A percentile compares a stretch with the other conserved stretches of the same genome.
phyloP scores from a whole-genome alignment of 179 eudicot genomes.

The Corrigiola litoralis region DNA sequence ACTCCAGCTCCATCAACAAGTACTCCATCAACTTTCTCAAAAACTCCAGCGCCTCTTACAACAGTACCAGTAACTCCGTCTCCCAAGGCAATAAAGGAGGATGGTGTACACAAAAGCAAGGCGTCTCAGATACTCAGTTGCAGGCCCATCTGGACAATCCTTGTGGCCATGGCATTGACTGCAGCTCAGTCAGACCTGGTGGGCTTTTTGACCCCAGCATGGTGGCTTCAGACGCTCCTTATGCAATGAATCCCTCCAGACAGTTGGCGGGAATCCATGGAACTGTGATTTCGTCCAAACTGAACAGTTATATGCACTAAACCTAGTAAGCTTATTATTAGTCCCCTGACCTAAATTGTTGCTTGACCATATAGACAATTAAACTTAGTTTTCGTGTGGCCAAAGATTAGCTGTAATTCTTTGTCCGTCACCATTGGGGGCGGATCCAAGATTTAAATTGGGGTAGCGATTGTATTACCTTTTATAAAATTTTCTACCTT shows the following conservation, averaged over 20 bases:
- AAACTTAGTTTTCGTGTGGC: too few relatives aligned
- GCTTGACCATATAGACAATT: too few relatives aligned
- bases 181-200: conserved; percentile 65
- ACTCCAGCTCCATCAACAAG: conserved; percentile 22
- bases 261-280: conserved; percentile 21
- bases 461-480: too few relatives aligned
- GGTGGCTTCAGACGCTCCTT: conserved; percentile 57
- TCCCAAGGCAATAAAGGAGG: conserved; percentile 32
- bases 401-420: too few relatives aligned
- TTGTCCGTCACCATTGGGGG: too few relatives aligned
- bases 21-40: too few relatives aligned
- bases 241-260: conserved; percentile 33
- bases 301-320: conserved; percentile 51
- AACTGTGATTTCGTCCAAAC: conserved; percentile 48
- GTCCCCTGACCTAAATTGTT: too few relatives aligned
- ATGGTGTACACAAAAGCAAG: conserved; percentile 83
- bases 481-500: too few relatives aligned
- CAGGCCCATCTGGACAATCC: conserved; percentile 71
- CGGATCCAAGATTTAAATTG: too few relatives aligned
- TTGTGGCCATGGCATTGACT: conserved; percentile 67
- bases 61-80: conserved; percentile 32
- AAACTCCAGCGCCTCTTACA: too few relatives aligned
- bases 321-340: conserved; percentile 75
- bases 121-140: conserved; percentile 58
- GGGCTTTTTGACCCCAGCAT: conserved; percentile 74